Conservation (phyloP, 257 asterid genomes). For the Przewalskia tangutica region DNA sequence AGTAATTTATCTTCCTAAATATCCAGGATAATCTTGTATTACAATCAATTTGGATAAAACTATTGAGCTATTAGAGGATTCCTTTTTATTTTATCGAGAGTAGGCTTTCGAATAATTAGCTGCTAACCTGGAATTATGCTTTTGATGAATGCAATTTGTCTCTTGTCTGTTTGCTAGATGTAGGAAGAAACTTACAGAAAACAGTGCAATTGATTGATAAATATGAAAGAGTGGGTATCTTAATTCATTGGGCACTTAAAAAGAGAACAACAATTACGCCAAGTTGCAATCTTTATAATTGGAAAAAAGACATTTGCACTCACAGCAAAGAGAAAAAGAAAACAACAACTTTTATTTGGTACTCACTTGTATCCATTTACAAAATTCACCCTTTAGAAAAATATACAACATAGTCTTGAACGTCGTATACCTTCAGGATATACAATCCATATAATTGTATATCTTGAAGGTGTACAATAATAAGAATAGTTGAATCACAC, state of each 20-base stretch:
- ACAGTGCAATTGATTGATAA: not conserved
- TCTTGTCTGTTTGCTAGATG: not conserved
- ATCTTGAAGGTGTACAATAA: too few species aligned
- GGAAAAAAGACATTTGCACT: not conserved
- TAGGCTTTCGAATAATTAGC: not conserved
- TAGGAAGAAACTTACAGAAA: not conserved
- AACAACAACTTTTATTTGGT: too few species aligned
- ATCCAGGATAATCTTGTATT: not conserved
- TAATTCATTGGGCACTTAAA: conserved; percentile 22
- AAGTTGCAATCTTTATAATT: not conserved
- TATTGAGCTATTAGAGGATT: not conserved
- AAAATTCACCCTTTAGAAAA: too few species aligned
- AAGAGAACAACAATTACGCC: not conserved
- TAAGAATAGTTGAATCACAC: too few species aligned
- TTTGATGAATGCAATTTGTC: not conserved
- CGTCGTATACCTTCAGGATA: too few species aligned
- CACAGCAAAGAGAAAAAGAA: not conserved
- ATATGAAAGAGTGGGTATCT: conserved; percentile 10
- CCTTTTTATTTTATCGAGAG: not conserved
- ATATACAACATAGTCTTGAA: too few species aligned
- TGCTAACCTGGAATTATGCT: not conserved
- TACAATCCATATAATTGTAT: too few species aligned
- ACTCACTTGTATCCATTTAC: too few species aligned
- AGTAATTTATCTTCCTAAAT: too few species aligned
- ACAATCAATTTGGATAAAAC: not conserved